Evolutionary conservation across 345 rosid species (phyloP), one percentile per base, ranked within the genome.

Genomic region (Lepidium africanum): DNA sequence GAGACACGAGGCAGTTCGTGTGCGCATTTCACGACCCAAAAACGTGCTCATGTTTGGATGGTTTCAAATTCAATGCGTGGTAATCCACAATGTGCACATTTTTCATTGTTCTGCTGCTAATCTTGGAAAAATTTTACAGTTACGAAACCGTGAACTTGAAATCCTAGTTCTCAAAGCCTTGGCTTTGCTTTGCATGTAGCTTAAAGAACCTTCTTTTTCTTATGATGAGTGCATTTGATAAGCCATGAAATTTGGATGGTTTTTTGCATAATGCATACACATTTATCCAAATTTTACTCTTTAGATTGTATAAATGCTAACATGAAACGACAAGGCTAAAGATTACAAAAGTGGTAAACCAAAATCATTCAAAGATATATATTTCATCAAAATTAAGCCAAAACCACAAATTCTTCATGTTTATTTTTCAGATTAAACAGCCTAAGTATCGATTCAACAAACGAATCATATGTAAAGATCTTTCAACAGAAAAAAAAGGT

Each of bases 361-460:
- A 50, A 50, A 51, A 65, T 50, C 60, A 65, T 65, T 8, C 71
- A 66, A 54, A 12, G 41, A 63, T 19, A 62, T 27, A 57, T 49
- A 21, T 47, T 32, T 55, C 19, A 33, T 27, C 25, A 50, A 61
- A 59, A 27, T 47, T 9, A 60, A 30, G 10, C 9, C n/a, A 65
- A 38, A 71, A 61, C 55, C 69, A 71, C 75, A 63, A 40, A 7
- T 13, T 51, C 16, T 70, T 71, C 48, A 49, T 2, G 49, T 49
- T 69, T 71, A 62, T 71, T 60, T 30, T 37, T 21, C n/a, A 47
- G 35, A 49, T n/a, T n/a, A 19, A 14, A 14, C 16, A 14, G 7
- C 58, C 47, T 52, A 59, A 42, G 49, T 46, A 45, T 33, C 43
- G 66, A 74, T 59, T 66, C 21, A 69, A 67, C 78, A 62, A 75